phyloP scores from a whole-genome alignment of 345 rosid species.

The Durio zibethinus region DNA sequence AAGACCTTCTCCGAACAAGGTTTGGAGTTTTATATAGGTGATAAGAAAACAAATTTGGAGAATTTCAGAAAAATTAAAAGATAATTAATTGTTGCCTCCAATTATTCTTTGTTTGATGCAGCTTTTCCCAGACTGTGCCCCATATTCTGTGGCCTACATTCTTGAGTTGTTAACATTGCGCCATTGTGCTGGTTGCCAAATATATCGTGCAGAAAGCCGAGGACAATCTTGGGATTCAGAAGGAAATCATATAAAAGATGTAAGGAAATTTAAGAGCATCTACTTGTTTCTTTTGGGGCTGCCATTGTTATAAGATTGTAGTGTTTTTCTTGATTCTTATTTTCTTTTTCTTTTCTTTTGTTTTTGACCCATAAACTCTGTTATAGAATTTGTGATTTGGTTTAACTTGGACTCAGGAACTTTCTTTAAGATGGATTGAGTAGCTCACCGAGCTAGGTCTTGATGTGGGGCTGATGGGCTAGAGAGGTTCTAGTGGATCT shows the following conservation, averaged over 20 bases:
- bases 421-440: neutral
- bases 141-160: conserved; percentile 73
- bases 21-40: neutral
- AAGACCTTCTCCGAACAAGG: neutral
- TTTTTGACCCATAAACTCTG: neutral
- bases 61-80: neutral
- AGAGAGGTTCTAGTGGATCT: neutral
- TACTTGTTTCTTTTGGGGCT: neutral
- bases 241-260: conserved; percentile 76
- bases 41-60: neutral
- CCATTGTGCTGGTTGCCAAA: conserved; percentile 91
- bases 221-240: conserved; percentile 75
- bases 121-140: conserved; percentile 95
- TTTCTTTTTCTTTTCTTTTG: neutral
- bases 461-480: neutral
- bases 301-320: neutral
- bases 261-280: conserved; percentile 25
- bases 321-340: too few species aligned
- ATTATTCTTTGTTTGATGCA: conserved; percentile 31
- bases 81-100: neutral
- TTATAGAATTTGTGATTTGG: neutral
- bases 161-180: conserved; percentile 68
- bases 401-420: neutral
- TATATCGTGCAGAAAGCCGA: conserved; percentile 76
- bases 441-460: neutral